phyloP scores from a whole-genome alignment of 169 alveolate genomes.

The Eimeria sp. region DNA sequence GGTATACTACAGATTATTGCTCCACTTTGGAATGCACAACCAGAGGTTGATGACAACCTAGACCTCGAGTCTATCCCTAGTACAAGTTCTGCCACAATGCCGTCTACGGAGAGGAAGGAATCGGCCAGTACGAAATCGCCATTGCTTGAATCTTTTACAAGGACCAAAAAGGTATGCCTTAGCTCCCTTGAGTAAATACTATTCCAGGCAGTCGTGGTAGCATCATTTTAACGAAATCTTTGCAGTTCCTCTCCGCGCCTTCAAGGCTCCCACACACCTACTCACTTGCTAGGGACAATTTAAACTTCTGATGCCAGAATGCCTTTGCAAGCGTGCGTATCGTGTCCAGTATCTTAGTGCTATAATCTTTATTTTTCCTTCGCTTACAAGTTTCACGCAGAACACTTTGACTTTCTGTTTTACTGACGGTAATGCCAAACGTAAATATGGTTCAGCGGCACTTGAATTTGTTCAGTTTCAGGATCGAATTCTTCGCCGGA shows the following conservation, averaged over 20 bases:
- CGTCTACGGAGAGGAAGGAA: background rate
- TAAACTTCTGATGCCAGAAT: background rate
- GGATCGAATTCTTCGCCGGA: background rate
- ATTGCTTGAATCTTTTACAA: background rate
- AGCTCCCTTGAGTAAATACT: background rate
- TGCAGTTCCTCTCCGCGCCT: background rate
- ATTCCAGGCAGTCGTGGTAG: background rate
- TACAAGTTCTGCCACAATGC: background rate
- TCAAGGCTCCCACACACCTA: background rate
- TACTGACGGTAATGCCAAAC: background rate
- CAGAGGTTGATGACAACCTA: background rate
- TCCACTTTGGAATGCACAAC: conserved; percentile 1
- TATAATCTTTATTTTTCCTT: background rate
- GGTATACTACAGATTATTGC: background rate
- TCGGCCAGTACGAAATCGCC: background rate
- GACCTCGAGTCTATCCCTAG: background rate
- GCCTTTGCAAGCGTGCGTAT: background rate
- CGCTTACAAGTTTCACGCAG: background rate
- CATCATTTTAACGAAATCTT: background rate
- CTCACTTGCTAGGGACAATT: background rate
- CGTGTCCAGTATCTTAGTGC: background rate
- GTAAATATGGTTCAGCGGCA: background rate
- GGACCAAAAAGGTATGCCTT: conserved; percentile 3
- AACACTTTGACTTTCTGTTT: background rate
- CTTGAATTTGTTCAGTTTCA: conserved; percentile 16